phyloP scores from a whole-genome alignment of 176 grass and related monocot species.

The Calamus simplicifolius region DNA sequence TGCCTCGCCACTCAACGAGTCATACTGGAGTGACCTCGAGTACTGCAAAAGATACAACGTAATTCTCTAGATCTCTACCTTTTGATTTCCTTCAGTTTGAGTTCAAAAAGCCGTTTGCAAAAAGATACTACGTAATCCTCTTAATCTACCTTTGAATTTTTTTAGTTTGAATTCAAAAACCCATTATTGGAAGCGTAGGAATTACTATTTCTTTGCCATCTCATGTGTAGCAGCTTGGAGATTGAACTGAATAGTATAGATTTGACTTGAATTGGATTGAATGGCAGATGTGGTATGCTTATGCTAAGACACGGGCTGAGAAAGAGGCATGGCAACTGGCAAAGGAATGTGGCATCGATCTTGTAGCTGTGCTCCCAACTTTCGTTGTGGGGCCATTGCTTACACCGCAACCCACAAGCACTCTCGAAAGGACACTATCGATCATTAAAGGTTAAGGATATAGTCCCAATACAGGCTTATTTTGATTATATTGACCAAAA shows the following conservation, averaged over 20 bases:
- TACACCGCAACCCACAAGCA: constrained; percentile 39
- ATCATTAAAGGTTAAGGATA: constrained; percentile 36
- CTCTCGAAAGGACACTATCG: constrained; percentile 33
- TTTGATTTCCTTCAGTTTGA: too few species aligned
- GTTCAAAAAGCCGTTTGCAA: too few species aligned
- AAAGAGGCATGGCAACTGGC: constrained; percentile 78
- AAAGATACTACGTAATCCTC: too few species aligned
- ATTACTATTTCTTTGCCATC: too few species aligned
- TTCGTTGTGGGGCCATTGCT: constrained; percentile 62
- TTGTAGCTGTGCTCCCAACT: constrained; percentile 79
- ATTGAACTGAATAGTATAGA: too few species aligned
- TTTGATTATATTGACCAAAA: too few species aligned
- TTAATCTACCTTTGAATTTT: too few species aligned
- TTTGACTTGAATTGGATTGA: too few species aligned
- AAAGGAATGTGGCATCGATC: constrained; percentile 34
- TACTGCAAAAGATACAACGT: constrained; percentile 64
- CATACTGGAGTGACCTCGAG: constrained; percentile 64
- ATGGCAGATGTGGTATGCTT: constrained; percentile 78
- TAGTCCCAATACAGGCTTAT: too few species aligned
- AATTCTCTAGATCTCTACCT: background rate
- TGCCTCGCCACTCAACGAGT: constrained; percentile 47
- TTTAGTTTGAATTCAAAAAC: too few species aligned
- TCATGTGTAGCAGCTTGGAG: too few species aligned
- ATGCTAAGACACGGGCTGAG: constrained; percentile 81
- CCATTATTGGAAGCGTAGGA: too few species aligned